A percentile compares a stretch with the other conserved stretches of the same genome.
These are phyloP conservation scores for Crithidia mellificae DNA, from an alignment of 208 protist species.

Conservation along the genomic window DNA sequence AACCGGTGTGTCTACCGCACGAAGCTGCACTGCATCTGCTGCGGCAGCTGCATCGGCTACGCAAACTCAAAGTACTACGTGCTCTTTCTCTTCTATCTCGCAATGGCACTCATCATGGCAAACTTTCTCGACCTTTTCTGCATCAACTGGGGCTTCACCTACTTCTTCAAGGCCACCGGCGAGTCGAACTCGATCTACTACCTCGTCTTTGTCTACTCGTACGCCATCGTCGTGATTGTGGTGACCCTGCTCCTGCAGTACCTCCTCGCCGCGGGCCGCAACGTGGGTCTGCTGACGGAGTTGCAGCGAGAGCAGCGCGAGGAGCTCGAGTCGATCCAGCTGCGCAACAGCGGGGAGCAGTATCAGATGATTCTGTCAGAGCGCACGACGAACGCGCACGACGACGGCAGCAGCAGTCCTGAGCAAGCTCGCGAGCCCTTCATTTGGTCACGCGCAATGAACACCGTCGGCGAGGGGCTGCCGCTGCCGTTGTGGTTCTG, in stretches of 20 bases:
- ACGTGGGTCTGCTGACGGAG: constrained; percentile 25
- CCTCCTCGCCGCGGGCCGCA: constrained; percentile 23
- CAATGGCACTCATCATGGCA: constrained; percentile 19
- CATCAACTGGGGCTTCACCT: constrained; percentile 28
- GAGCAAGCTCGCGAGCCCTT: constrained; percentile 21
- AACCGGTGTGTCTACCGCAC: constrained; percentile 67
- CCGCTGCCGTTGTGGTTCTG: constrained; percentile 33
- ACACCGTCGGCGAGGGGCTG: constrained; percentile 32
- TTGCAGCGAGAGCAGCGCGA: constrained; percentile 21
- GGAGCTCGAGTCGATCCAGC: constrained; percentile 6
- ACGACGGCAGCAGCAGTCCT: constrained; percentile 16
- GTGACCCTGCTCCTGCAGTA: constrained; percentile 17
- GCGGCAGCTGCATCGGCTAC: constrained; percentile 77
- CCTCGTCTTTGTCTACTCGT: constrained; percentile 33
- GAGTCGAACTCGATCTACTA: constrained; percentile 30
- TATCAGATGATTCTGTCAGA: constrained; percentile 30
- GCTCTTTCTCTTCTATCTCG: constrained; percentile 50
- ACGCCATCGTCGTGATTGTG: constrained; percentile 4
- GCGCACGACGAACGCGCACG: constrained; percentile 11
- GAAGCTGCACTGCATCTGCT: constrained; percentile 84
- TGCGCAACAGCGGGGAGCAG: constrained; percentile 23
- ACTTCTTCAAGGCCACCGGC: constrained; percentile 24
- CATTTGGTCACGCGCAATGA: constrained; percentile 20
- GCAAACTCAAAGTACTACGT: constrained; percentile 85
- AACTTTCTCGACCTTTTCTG: constrained; percentile 31